Conservation (phyloP, 805 yeast species). For the Nadsonia fulvescens region DNA sequence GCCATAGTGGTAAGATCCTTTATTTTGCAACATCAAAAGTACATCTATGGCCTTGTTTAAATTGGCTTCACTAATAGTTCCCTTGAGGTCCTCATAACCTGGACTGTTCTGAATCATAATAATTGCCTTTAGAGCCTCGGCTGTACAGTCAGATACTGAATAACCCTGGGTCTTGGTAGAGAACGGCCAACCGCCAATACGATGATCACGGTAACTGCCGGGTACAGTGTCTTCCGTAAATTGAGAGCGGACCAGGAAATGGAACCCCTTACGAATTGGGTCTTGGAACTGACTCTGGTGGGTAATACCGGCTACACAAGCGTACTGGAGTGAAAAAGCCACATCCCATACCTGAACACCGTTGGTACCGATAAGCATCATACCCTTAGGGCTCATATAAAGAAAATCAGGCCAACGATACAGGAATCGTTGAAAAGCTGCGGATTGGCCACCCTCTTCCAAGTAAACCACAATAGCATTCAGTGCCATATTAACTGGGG, state of each 20-base stretch:
- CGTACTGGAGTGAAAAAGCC: slow-evolving; percentile 76
- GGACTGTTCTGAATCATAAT: slow-evolving; percentile 70
- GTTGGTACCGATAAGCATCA: slow-evolving; percentile 91
- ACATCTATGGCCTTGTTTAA: slow-evolving; percentile 61
- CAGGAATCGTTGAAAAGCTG: slow-evolving; percentile 34
- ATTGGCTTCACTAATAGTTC: slow-evolving; percentile 34
- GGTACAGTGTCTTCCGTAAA: slow-evolving; percentile 62
- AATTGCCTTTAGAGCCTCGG: slow-evolving; percentile 86
- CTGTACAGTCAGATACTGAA: slow-evolving; percentile 92
- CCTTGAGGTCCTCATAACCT: slow-evolving; percentile 28
- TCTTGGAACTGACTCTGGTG: slow-evolving; percentile 46
- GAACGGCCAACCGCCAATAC: slow-evolving; percentile 91
- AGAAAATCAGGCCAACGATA: slow-evolving; percentile 55
- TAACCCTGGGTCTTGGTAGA: slow-evolving; percentile 93
- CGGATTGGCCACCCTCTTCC: slow-evolving; percentile 56
- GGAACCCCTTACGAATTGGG: slow-evolving; percentile 44
- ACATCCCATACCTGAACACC: slow-evolving; percentile 97
- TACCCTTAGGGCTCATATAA: slow-evolving; percentile 78
- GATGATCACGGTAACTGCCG: slow-evolving; percentile 65
- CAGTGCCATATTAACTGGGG: slow-evolving; percentile 85
- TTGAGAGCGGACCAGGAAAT: slow-evolving; percentile 65
- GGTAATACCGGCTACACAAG: slow-evolving; percentile 62
- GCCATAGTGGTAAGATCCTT: slow-evolving; percentile 65
- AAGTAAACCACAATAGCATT: slow-evolving; percentile 51
- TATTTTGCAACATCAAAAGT: slow-evolving; percentile 57